A percentile compares a stretch with the other conserved stretches of the same genome.
These are phyloP conservation scores for Fusarium tanahbumbuense DNA, from an alignment of 2,329 filamentous ascomycete species.

Conservation along the genomic window DNA sequence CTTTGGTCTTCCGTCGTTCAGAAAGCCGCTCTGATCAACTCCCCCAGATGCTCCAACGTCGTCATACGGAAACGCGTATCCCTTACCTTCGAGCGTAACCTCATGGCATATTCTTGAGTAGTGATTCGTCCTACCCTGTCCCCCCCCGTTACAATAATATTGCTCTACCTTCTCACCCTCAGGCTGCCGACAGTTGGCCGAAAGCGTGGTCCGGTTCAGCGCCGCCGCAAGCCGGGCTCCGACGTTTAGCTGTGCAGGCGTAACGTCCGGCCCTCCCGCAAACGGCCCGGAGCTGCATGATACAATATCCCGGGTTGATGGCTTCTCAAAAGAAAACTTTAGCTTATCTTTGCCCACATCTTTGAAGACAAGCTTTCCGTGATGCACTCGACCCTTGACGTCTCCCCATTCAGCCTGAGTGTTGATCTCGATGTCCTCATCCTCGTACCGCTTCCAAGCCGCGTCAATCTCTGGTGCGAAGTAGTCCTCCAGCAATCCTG, in stretches of 20 bases:
- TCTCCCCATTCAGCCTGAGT: slow-evolving; percentile 66
- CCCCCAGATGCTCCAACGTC: slow-evolving; percentile 70
- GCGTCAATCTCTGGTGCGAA: slow-evolving; percentile 62
- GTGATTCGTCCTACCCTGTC: slow-evolving; percentile 67
- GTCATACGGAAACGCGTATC: slow-evolving; percentile 79
- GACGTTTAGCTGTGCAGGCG: slow-evolving; percentile 67
- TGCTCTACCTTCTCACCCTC: slow-evolving; percentile 58
- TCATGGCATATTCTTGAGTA: slow-evolving; percentile 74
- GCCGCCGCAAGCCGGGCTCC: slow-evolving; percentile 80
- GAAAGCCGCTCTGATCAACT: slow-evolving; percentile 70
- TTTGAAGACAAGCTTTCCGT: slow-evolving; percentile 55
- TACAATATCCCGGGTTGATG: slow-evolving; percentile 62
- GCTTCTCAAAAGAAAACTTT: slow-evolving; percentile 56
- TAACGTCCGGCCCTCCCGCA: slow-evolving; percentile 50
- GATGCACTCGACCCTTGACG: slow-evolving; percentile 57
- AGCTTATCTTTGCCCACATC: slow-evolving; percentile 52
- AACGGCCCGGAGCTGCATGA: slow-evolving; percentile 69
- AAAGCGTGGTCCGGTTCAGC: slow-evolving; percentile 78
- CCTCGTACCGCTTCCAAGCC: slow-evolving; percentile 64
- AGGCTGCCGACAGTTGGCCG: slow-evolving; percentile 64
- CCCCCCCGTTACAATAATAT: slow-evolving; percentile 62
- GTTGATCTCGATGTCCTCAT: slow-evolving; percentile 60
- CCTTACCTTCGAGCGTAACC: slow-evolving; percentile 67
- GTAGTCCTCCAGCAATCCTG: slow-evolving; percentile 61
- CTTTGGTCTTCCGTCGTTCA: slow-evolving; percentile 67